Evolutionary conservation across 345 rosid genomes (phyloP), one percentile per base, ranked within the genome.

Genomic region (Pseudoturritis turrita): DNA sequence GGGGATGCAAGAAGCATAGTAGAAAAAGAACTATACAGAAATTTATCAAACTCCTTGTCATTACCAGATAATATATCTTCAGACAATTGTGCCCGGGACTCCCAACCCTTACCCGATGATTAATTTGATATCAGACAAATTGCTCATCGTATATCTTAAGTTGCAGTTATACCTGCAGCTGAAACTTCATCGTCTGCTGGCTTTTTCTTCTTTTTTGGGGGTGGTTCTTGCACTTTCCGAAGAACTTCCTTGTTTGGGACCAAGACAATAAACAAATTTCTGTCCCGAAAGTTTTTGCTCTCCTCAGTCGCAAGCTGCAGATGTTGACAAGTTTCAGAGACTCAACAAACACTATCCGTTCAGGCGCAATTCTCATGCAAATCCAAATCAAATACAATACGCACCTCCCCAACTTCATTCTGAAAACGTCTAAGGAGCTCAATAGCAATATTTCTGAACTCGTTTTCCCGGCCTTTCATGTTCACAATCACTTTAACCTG

Each of bases 401-500:
- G 10, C 75, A 91, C 96, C 97, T 95, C 97, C 41, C 99, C 99
- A 33, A 91, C 74, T 74, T 91, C 97, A 79, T 73, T 87, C 80
- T 88, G 97, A 80, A 95, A 88, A 51, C 87, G 89, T 73, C 81
- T 80, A 37, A 95, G 79, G 37, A 95, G 96, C 79, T 85, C 93
- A 68, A 91, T 85, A 68, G 96, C 97, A 56, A 75, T 87, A 76
- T 88, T 95, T 78, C 93, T 85, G 84, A 91, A 95, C 25, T 91
- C 92, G 54, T 91, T 88, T 83, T 95, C 92, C 58, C 96, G 85
- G 28, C 99, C 96, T 85, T 89, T 95, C 83, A 95, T 80, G 80
- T 82, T 86, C 74, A 95, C 98, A 40, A 88, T 89, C 59, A 86
- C 88, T 82, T 95, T 95, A 63, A 95, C 99, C 99, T 95, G 87